Evolutionary conservation across 306 rosid species (phyloP), one percentile per base, ranked within the genome.

Genomic region (Pyrus communis): DNA sequence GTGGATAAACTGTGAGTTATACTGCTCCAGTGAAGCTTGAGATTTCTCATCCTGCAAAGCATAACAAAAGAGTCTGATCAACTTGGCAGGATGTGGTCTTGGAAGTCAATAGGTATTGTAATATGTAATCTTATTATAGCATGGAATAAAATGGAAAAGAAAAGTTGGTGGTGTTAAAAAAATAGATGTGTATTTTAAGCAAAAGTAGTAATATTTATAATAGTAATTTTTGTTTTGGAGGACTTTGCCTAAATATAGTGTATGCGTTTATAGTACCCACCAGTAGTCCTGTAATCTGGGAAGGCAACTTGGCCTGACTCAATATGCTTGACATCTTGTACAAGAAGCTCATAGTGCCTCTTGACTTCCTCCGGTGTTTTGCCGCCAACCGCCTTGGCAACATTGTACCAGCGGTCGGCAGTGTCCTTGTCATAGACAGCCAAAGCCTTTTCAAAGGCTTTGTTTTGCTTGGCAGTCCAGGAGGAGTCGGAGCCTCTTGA

Each of bases 381-480:
- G 1, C 91, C 90, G 12, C 96, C 97, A 25, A 92, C 96, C 22
- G 97, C 97, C 79, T 81, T 88, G 43, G 99, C 97, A 46, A 95
- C 91, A 77, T 95, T 90, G 86, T 83, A 75, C 97, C 97, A 95
- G 72, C 97, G 93, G 75, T 95, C 97, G 1, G 97, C 93, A 40
- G 97, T 95, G 81, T 92, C 99, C 82, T 87, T 90, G 84, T 95
- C 97, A 52, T 83, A 92, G 31, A 88, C 83, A 17, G 99, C 99
- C 40, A 95, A 80, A 28, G 99, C 99, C 89, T 82, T 88, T 75
- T 95, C 99, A 70, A 95, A 95, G 77, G 97, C 96, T 67, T 95
- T 95, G 71, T 92, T 92, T 38, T 95, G 97, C 89, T 90, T 90
- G 11, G 88, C 90, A 64, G 96, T 85, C 99, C 99, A 95, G 23